Evolutionary conservation across 1,284 basidiomycete species (phyloP), one percentile per base, ranked within the genome.

Genomic region (Tilletia horrida): DNA sequence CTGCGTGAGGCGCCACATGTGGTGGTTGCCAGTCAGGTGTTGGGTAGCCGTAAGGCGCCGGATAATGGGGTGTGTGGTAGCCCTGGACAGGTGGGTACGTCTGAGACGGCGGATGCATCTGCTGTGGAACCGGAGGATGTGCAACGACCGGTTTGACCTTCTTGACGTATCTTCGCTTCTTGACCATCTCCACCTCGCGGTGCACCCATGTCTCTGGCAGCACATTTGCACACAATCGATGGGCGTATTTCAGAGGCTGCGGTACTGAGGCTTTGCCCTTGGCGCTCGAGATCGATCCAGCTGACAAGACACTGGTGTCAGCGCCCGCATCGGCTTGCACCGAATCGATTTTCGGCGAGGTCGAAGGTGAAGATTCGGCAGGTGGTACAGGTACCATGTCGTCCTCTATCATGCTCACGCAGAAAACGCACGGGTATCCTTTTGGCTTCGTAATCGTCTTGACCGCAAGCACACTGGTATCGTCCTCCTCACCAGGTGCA

Each of bases 371-470:
- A 21, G 27, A 3, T 13, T 21, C 21, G 11, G 50, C 2, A 42
- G 40, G 61, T 45, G 75, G 76, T 0, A 78, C 64, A 1, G 71
- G 62, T 0, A 77, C 73, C 47, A 79, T 66, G 40, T 77, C 71
- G 57, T 70, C 69, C 6, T 64, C n/a, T 8, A 72, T 68, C 45
- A 66, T 66, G 43, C 69, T 69, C 3, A 83, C 82, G 67, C 84
- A 84, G 16, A 84, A 79, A 11, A 82, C 81, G 73, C 84, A 84
- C 3, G 73, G 70, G 29, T 71, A 78, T 11, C 64, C 65, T 7
- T 59, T 55, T 6, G 27, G 44, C 63, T 31, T 45, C 27, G 57
- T 18, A 27, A 16, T 3, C 42, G 45, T 11, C 65, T 59, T 18
- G 16, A 21, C 23, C 18, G 44, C 45, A 3, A 2, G 18, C 50